Evolutionary conservation across 768 basidiomycete species (phyloP).

Genomic region (Amanita muscaria): DNA sequence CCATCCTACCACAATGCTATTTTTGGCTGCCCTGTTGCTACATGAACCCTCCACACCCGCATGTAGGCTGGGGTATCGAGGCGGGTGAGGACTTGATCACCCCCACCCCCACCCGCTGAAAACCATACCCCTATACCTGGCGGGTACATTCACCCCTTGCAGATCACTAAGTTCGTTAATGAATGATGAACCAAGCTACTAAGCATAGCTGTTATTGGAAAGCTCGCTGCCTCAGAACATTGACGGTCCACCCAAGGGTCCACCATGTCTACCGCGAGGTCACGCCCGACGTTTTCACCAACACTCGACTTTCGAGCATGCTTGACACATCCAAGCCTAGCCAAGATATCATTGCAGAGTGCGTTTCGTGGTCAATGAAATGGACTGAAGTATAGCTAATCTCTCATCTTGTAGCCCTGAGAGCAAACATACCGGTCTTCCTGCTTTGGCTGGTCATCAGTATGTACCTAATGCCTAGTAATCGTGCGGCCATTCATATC

Average conservation of each 20-base stretch:
- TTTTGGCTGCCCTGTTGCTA: no score
- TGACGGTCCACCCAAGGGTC: no score
- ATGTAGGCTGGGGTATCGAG: no score
- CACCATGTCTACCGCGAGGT: slow-evolving; percentile 20
- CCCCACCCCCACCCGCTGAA: no score
- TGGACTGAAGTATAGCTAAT: neutral
- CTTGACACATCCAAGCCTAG: slow-evolving; percentile 9
- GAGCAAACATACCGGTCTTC: slow-evolving; percentile 20
- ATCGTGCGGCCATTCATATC: slow-evolving; percentile 15
- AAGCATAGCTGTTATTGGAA: neutral
- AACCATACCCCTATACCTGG: no score
- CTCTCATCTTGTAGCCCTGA: slow-evolving; percentile 14
- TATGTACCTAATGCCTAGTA: slow-evolving; percentile 18
- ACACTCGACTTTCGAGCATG: slow-evolving; percentile 16
- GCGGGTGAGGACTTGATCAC: no score
- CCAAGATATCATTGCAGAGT: slow-evolving; percentile 1
- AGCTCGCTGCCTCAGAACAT: slow-evolving; percentile 18
- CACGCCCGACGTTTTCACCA: slow-evolving; percentile 18
- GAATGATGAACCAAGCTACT: neutral
- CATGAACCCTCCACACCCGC: no score
- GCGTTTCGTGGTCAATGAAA: neutral
- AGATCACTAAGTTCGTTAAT: slow-evolving; percentile 21
- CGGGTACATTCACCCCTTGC: no score
- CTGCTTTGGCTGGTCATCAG: slow-evolving; percentile 22
- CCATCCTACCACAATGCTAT: no score